Evolutionary conservation across 2,329 filamentous ascomycete genomes (phyloP).

Genomic region (Monosporascus sp.): DNA sequence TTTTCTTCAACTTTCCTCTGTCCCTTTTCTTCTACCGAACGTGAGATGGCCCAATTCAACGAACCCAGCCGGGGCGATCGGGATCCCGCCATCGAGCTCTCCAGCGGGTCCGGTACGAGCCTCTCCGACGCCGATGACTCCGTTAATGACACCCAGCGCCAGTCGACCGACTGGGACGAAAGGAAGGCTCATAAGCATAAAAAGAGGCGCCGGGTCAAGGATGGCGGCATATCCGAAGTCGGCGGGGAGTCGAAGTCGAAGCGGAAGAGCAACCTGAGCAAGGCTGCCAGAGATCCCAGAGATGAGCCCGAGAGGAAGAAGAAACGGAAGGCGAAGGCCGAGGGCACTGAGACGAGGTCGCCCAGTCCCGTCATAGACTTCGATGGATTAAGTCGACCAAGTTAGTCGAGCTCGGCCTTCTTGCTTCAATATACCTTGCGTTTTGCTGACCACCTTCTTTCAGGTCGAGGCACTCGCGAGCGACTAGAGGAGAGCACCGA

Average conservation of each 20-base stretch:
- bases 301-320: slow-evolving; percentile 41
- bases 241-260: slow-evolving; percentile 28
- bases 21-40: not conserved
- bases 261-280: slow-evolving; percentile 51
- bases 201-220: slow-evolving; percentile 20
- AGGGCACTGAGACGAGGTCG: slow-evolving; percentile 33
- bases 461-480: slow-evolving; percentile 59
- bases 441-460: slow-evolving; percentile 11
- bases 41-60: slow-evolving; percentile 26
- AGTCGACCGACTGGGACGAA: slow-evolving; percentile 14
- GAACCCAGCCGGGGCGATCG: slow-evolving; percentile 8
- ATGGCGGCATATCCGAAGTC: slow-evolving; percentile 25
- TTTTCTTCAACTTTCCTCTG: slow-evolving; percentile 2
- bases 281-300: slow-evolving; percentile 55
- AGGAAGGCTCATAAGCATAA: slow-evolving; percentile 29
- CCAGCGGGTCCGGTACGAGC: slow-evolving; percentile 13
- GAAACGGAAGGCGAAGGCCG: slow-evolving; percentile 31
- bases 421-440: not conserved
- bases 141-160: slow-evolving; percentile 16
- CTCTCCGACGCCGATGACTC: slow-evolving; percentile 28
- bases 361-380: slow-evolving; percentile 56
- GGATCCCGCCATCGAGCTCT: slow-evolving; percentile 11
- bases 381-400: slow-evolving; percentile 56
- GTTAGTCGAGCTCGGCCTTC: slow-evolving; percentile 31
- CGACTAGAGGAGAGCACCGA: slow-evolving; percentile 52